Base-by-base conservation (phyloP, 495 filamentous ascomycete genomes). In the Pyronema omphalodes region DNA sequence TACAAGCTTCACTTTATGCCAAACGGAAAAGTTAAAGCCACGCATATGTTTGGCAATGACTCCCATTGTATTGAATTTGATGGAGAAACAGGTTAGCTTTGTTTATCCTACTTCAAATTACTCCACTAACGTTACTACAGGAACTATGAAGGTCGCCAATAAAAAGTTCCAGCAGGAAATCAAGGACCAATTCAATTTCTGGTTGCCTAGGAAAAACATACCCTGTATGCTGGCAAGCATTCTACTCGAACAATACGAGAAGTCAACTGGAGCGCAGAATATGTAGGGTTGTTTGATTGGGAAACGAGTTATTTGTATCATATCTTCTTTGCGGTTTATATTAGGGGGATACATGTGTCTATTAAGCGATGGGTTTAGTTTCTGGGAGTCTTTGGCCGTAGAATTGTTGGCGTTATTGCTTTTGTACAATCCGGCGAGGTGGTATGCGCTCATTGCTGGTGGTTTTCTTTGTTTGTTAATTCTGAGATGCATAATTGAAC, bases 41-140 rank as follows among this genome's bases (percentile, higher is more conserved):
- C 17, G 60, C 69, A 58, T 69, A 74, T 9, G 70, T 68, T 36
- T 55, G 74, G 76, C 70, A 44, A 76, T 65, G 75, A 84, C 66
- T 84, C 86, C 73, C 93, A 89, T 57, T 86, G 81, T 46, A 93
- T 99, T 55, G 78, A 94, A 0, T 96, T 99, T 68, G 91, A 99
- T 70, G 93, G 89, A 18, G 89, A 96, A 68, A 82, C 83, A 57
- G 81, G 67, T 67, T 35, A 52, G 63, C 56, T 37, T 33, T 6
- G 12, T 36, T 15, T 45, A 23, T 36, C n/a, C 33, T 44, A 41
- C 11, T 12, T 17, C 8, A 9, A 15, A 9, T 44, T 12, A 46
- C 59, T 29, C 23, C 14, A 62, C 39, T 56, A 14, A 34, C 47
- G 29, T 15, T 39, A 9, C n/a, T 48, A 55, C 44, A 67, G 79